These are phyloP conservation scores for Aureobasidium namibiae DNA, from an alignment of 2,329 filamentous ascomycete species.

Conservation along the genomic window DNA sequence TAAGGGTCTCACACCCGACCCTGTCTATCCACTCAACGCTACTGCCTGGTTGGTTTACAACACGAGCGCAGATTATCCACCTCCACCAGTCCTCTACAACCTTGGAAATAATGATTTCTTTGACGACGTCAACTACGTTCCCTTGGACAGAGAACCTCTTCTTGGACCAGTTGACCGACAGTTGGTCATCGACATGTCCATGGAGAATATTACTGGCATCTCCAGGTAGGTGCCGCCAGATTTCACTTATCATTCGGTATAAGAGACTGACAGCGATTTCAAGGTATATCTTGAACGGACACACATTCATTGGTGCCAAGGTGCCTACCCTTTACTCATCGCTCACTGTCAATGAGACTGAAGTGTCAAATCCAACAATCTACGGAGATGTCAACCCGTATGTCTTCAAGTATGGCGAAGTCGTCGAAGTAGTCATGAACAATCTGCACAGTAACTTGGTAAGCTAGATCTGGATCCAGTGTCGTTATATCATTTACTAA, in stretches of 20 bases:
- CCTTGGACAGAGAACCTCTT: slow-evolving; percentile 56
- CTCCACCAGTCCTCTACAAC: slow-evolving; percentile 41
- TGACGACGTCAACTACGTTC: slow-evolving; percentile 65
- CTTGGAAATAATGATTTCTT: slow-evolving; percentile 58
- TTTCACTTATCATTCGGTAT: slow-evolving; percentile 14
- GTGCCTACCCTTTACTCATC: slow-evolving; percentile 75
- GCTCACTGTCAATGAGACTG: slow-evolving; percentile 49
- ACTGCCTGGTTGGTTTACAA: slow-evolving; percentile 51
- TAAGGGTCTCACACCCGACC: slow-evolving; percentile 32
- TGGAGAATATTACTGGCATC: slow-evolving; percentile 56
- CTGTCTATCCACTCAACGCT: slow-evolving; percentile 55
- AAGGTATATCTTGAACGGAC: slow-evolving; percentile 51
- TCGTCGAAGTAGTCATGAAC: slow-evolving; percentile 29
- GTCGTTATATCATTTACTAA: neutral
- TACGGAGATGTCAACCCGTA: slow-evolving; percentile 48
- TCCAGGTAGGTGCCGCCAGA: slow-evolving; percentile 41
- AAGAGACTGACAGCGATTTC: neutral
- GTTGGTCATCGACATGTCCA: slow-evolving; percentile 39
- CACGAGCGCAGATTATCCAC: slow-evolving; percentile 27
- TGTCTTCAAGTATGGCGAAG: slow-evolving; percentile 31
- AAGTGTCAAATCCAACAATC: slow-evolving; percentile 36
- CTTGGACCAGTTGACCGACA: slow-evolving; percentile 54
- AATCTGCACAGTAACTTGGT: slow-evolving; percentile 40
- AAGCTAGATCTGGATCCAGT: neutral
- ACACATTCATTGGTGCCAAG: slow-evolving; percentile 65